phyloP scores from a whole-genome alignment of 768 basidiomycete genomes.

The Termitomyces sp. region DNA sequence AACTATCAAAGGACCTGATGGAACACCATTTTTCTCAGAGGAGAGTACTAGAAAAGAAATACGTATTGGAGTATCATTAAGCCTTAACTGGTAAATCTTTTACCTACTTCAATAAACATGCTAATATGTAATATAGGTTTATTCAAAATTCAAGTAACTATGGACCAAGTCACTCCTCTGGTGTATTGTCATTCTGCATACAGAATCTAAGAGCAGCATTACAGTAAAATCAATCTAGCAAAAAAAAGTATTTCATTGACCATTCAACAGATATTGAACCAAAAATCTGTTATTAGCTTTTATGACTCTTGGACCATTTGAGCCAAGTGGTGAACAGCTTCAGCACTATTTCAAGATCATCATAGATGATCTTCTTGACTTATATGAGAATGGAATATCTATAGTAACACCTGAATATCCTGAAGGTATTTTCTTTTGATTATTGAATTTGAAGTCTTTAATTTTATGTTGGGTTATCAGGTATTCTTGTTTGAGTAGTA shows the following conservation, averaged over 20 bases:
- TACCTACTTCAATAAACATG: neutral
- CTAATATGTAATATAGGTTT: neutral
- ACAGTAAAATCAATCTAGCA: neutral
- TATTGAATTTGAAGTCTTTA: too few species aligned
- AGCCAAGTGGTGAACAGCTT: too few species aligned
- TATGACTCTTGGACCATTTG: too few species aligned
- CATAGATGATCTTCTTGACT: too few species aligned
- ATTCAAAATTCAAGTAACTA: neutral
- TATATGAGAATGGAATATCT: too few species aligned
- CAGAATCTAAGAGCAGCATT: neutral
- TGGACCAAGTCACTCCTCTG: neutral
- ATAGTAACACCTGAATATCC: too few species aligned
- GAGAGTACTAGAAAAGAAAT: neutral
- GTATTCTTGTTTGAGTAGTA: constrained; percentile 15
- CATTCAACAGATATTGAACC: too few species aligned
- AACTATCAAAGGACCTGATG: neutral
- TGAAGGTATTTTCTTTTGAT: too few species aligned
- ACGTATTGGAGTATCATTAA: neutral
- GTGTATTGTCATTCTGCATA: neutral
- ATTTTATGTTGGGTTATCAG: too few species aligned
- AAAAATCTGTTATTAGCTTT: too few species aligned
- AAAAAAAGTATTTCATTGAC: too few species aligned
- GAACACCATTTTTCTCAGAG: neutral
- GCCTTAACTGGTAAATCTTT: neutral
- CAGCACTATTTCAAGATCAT: too few species aligned